Evolutionary conservation across 164 flowering plant species (phyloP).

Genomic region (Annona cherimola): DNA sequence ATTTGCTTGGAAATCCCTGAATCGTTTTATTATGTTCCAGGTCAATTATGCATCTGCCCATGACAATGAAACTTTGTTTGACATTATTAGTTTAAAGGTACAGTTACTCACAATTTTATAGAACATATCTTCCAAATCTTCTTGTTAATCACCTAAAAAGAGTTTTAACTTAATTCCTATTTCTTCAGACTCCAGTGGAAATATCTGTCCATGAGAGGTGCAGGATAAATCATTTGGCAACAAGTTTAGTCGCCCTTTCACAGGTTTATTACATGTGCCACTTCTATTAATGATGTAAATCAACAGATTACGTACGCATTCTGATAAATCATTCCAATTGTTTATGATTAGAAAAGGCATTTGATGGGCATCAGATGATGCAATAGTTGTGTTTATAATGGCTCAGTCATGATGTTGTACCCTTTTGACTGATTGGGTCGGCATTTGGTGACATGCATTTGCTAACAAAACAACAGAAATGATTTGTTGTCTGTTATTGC

Average conservation of each 20-base stretch:
- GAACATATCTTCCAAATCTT: background rate
- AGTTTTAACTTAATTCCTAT: constrained; percentile 9
- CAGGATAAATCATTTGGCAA: constrained; percentile 85
- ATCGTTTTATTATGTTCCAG: constrained; percentile 28
- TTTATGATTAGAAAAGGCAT: background rate
- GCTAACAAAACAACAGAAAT: background rate
- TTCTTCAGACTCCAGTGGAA: constrained; percentile 55
- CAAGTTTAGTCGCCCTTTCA: constrained; percentile 80
- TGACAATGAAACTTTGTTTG: constrained; percentile 94
- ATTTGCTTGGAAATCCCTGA: constrained; percentile 1
- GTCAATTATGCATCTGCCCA: constrained; percentile 93
- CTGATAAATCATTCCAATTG: background rate
- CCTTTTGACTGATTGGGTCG: background rate
- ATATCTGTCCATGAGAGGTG: constrained; percentile 74
- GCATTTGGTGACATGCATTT: background rate
- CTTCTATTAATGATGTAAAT: background rate
- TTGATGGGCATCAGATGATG: background rate
- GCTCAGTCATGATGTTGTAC: background rate
- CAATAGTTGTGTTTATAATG: background rate
- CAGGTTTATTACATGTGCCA: constrained; percentile 50
- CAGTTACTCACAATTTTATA: background rate
- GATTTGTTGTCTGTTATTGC: background rate
- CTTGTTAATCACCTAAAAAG: background rate
- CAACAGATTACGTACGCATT: background rate
- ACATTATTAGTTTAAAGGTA: constrained; percentile 88